Evolutionary conservation across 345 rosid genomes (phyloP).

Genomic region (Ceriops tagal): DNA sequence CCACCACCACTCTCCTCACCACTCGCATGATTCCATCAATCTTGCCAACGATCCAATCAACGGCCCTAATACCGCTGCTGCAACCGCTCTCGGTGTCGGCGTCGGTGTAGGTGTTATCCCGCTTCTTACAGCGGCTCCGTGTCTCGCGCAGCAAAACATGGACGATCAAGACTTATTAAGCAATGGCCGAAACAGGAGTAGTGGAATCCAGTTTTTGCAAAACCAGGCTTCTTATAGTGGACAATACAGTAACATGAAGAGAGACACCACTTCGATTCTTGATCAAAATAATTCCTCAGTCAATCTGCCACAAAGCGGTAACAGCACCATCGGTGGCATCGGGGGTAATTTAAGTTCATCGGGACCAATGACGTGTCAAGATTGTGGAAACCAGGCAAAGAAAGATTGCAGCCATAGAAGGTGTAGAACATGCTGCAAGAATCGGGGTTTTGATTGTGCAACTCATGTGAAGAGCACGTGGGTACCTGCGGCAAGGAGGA

Average conservation of each 20-base stretch:
- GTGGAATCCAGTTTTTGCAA: conserved; percentile 77
- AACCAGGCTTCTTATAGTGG: conserved; percentile 29
- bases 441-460: conserved; percentile 86
- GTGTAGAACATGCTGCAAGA: conserved; percentile 93
- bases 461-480: conserved; percentile 99
- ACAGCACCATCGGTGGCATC: conserved; percentile 15
- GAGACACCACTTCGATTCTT: conserved; percentile 20
- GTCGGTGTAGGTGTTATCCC: conserved; percentile 75
- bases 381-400: conserved; percentile 98
- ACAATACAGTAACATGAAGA: conserved; percentile 40
- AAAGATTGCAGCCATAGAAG: conserved; percentile 80
- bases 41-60: conserved; percentile 33
- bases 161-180: conserved; percentile 47
- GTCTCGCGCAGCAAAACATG: conserved; percentile 42
- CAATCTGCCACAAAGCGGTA: conserved; percentile 26
- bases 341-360: conserved; percentile 39
- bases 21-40: conserved; percentile 17
- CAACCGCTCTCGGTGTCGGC: conserved; percentile 70
- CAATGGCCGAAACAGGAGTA: conserved; percentile 34
- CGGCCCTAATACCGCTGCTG: conserved; percentile 38
- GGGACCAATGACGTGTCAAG: conserved; percentile 76
- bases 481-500: conserved; percentile 86
- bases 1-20: not conserved
- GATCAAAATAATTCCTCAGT: conserved; percentile 29
- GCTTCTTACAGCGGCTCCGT: conserved; percentile 59